Base-by-base conservation (phyloP, 2,329 filamentous ascomycete species). In the Dissoconium aciculare region DNA sequence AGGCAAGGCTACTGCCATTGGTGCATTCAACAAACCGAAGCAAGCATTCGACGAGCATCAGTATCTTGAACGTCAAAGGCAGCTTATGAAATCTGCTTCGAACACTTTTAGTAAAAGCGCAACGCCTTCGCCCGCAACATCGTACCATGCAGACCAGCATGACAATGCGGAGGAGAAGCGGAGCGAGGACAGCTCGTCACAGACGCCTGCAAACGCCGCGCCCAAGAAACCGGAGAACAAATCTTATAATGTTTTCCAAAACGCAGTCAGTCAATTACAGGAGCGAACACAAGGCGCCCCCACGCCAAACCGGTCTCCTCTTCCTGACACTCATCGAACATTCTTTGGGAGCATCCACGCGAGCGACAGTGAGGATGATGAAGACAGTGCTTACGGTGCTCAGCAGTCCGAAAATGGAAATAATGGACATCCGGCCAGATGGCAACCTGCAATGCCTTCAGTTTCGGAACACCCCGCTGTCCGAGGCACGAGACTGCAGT, bases 21-120 rank as follows among this genome's bases (percentile, higher is more conserved):
- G 73, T 16, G 60, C 72, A 0, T 78, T 78, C 53, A 78, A 78
- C 41, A 83, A 83, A 49, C 80, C 84, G 1, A 58, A 62, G 2
- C 70, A 77, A 30, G 69, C 74, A 5, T 93, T 89, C 43, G 82
- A 92, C 46, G 85, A 94, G 47, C 72, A 77, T 12, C 79, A 82
- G 47, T 94, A 82, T 46, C 70, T 80, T 4, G 78, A 91, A 49
- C 72, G 83, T 26, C 79, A 92, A 47, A 60, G 80, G 28, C 79
- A 84, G 51, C 70, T 93, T 52, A 79, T 87, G 40, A 71, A 79
- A 28, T 47, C 50, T 5, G 40, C 41, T 5, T 52, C 50, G 5
- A 44, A 30, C 16, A 36, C 39, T 12, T 41, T 32, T 8, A 28
- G 34, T 6, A 44, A 40, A 28, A 29, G 17, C 17, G 36, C 33